Evolutionary conservation across 78 protist genomes (phyloP), one percentile per base, ranked within the genome.

Genomic region (Andalucia godoyi): DNA sequence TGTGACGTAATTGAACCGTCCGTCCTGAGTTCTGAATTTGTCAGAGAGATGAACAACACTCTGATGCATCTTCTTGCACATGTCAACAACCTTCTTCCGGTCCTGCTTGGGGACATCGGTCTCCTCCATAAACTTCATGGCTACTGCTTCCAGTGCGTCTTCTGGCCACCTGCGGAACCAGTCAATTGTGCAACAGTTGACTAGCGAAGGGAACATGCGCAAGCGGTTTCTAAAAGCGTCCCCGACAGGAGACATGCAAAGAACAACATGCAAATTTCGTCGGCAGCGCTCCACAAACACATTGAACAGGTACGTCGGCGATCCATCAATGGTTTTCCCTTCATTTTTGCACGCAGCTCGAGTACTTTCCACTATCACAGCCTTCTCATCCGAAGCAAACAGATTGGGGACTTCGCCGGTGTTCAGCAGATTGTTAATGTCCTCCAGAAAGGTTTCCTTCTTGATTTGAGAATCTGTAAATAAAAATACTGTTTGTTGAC

Each of bases 131-230:
- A 43, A 45, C 4, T 37, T 38, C 32, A 15, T 21, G 4, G 93
- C 97, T 6, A 91, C 97, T 0, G 74, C n/a, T n/a, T 4, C 21
- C 57, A 91, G 74, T 4, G 92, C 97, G 46, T 91, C 92, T 4
- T 58, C 72, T 0, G 97, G 93, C 97, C 97, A 91, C 49, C 33
- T 76, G 4, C 74, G 30, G 81, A 91, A 91, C 92, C 91, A 91
- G 60, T 87, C 92, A 57, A 91, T 85, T 15, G 92, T 79, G 67
- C 85, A 74, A 62, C 82, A 74, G 54, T 75, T 78, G 46, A 87
- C 84, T 33, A 91, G 79, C n/a, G 93, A 74, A 0, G 97, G 97
- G 69, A 85, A 87, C 81, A 51, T 69, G 21, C 93, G 70, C 49
- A 86, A 81, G 17, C 92, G 74, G 15, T 41, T 27, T 27, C 92